These are phyloP conservation scores for Fusarium paranaense DNA, from an alignment of 2,329 filamentous ascomycete genomes.

Conservation along the genomic window DNA sequence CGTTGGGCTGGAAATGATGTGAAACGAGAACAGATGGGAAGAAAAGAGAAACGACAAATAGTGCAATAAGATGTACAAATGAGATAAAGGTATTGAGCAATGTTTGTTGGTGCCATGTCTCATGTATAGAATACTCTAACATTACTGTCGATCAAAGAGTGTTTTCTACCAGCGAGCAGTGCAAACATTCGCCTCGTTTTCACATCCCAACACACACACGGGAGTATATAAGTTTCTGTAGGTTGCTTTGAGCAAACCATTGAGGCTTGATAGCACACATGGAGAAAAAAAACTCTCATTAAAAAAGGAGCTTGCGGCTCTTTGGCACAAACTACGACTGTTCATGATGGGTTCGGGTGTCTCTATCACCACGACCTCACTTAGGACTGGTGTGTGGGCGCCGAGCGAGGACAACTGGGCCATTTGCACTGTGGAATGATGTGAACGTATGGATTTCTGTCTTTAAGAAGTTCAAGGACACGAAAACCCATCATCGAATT, in stretches of 20 bases:
- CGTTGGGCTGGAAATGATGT: neutral
- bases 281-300: too few relatives aligned
- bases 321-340: neutral
- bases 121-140: neutral
- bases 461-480: neutral
- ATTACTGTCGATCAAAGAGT: neutral
- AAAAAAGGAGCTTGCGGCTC: too few relatives aligned
- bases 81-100: neutral
- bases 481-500: neutral
- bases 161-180: neutral
- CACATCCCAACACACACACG: neutral
- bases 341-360: neutral
- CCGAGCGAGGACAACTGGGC: neutral
- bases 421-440: neutral
- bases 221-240: neutral
- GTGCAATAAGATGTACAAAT: neutral
- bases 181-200: neutral
- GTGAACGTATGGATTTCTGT: neutral
- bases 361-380: neutral
- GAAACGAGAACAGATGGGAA: neutral
- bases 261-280: neutral
- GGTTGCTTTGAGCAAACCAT: neutral
- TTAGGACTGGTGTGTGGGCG: neutral
- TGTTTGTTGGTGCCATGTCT: neutral
- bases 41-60: neutral